Conservation (phyloP, 306 rosid species). For the Calophaca sinica region DNA sequence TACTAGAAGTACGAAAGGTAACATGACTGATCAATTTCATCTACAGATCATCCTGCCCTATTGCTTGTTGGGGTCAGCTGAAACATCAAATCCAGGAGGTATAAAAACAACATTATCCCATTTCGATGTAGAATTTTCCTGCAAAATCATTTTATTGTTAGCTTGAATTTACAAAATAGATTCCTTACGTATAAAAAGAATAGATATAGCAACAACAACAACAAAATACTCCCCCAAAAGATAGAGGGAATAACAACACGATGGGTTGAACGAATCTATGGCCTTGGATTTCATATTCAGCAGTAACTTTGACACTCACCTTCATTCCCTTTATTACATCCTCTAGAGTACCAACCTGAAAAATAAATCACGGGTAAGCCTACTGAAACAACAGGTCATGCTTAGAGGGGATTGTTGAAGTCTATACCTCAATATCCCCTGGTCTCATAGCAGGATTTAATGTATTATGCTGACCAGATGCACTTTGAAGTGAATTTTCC, state of each 20-base stretch:
- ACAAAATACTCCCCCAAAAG: not conserved
- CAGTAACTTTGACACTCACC: slow-evolving; percentile 55
- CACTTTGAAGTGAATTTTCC: slow-evolving; percentile 70
- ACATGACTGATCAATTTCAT: slow-evolving; percentile 35
- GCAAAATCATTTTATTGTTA: slow-evolving; percentile 50
- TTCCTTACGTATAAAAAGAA: slow-evolving; percentile 4
- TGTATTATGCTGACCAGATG: slow-evolving; percentile 72
- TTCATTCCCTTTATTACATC: slow-evolving; percentile 92
- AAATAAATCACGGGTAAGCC: slow-evolving; percentile 39
- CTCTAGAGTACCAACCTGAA: slow-evolving; percentile 86
- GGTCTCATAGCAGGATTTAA: slow-evolving; percentile 65
- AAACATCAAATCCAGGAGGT: slow-evolving; percentile 91
- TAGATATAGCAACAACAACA: not conserved
- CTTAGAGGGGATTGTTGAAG: slow-evolving; percentile 38
- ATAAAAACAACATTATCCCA: slow-evolving; percentile 88
- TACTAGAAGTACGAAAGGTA: slow-evolving; percentile 26
- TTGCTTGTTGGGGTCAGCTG: slow-evolving; percentile 62
- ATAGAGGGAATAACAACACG: slow-evolving; percentile 6
- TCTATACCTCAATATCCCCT: slow-evolving; percentile 83
- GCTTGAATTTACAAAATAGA: slow-evolving; percentile 11
- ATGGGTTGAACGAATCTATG: slow-evolving; percentile 1
- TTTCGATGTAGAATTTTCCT: slow-evolving; percentile 67
- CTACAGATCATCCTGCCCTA: slow-evolving; percentile 40
- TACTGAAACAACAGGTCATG: slow-evolving; percentile 20
- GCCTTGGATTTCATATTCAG: slow-evolving; percentile 19